These are phyloP conservation scores for Flaveria brownii DNA, from an alignment of 129 eudicot genomes.

Conservation along the genomic window DNA sequence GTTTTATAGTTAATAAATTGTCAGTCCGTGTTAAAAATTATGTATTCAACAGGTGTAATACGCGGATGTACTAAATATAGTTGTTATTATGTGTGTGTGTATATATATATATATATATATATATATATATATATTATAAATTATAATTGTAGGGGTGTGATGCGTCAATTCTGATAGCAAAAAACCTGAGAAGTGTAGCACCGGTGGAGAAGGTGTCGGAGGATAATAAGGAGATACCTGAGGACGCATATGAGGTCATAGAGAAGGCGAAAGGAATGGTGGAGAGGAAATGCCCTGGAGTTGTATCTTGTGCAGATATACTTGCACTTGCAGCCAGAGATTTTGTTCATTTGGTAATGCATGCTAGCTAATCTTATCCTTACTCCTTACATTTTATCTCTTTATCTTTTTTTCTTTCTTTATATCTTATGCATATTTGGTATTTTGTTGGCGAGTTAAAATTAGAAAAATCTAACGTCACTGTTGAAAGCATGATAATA, in stretches of 20 bases:
- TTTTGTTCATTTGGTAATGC: constrained; percentile 67
- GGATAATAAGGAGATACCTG: constrained; percentile 66
- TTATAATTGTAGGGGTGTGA: constrained; percentile 69
- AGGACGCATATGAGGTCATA: constrained; percentile 62
- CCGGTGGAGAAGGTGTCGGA: constrained; percentile 69
- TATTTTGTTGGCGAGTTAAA: background rate
- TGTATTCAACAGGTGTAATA: too few relatives aligned
- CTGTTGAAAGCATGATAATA: background rate
- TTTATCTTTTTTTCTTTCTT: background rate
- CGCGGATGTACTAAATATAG: too few relatives aligned
- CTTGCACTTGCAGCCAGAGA: constrained; percentile 86
- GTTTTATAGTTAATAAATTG: too few relatives aligned
- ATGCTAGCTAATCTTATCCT: background rate
- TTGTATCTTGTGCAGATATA: constrained; percentile 94
- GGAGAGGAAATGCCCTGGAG: constrained; percentile 85
- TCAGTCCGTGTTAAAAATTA: too few relatives aligned
- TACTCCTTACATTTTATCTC: background rate
- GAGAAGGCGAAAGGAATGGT: constrained; percentile 64
- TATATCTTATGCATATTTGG: background rate
- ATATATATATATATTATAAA: too few relatives aligned
- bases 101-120: too few relatives aligned
- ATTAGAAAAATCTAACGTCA: background rate
- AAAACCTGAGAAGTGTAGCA: constrained; percentile 57
- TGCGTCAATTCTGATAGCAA: constrained; percentile 66
- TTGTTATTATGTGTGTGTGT: too few relatives aligned